These are phyloP conservation scores for Boeremia exigua DNA, from an alignment of 2,329 filamentous ascomycete species.

Conservation along the genomic window DNA sequence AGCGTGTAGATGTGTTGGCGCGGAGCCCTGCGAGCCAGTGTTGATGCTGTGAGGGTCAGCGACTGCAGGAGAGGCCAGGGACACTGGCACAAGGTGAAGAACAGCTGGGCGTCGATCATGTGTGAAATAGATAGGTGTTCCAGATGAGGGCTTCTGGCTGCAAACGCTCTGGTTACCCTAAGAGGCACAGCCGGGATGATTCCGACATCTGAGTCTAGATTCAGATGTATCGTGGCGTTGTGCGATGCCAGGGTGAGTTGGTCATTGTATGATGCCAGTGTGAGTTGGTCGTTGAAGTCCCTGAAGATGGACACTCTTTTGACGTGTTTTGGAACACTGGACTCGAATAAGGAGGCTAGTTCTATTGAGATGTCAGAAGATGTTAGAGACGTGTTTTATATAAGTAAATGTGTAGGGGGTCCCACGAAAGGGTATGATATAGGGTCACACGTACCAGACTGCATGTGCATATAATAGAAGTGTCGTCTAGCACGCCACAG, in stretches of 20 bases:
- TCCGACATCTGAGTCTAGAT: too few species aligned
- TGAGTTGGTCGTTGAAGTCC: slow-evolving; percentile 28
- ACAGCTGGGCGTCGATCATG: slow-evolving; percentile 31
- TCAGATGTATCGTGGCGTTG: too few species aligned
- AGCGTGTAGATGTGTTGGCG: slow-evolving; percentile 25
- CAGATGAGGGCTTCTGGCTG: slow-evolving; percentile 27
- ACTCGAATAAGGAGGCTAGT: slow-evolving; percentile 23
- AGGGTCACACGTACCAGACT: slow-evolving; percentile 22
- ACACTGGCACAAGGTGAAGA: slow-evolving; percentile 30
- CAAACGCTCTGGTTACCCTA: slow-evolving; percentile 23
- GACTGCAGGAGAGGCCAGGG: slow-evolving; percentile 29
- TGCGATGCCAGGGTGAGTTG: too few species aligned
- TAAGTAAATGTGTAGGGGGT: not conserved
- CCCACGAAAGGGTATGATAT: slow-evolving; percentile 16
- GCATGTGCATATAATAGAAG: too few species aligned
- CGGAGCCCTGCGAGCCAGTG: slow-evolving; percentile 23
- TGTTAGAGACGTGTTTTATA: slow-evolving; percentile 22
- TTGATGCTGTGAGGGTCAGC: slow-evolving; percentile 28
- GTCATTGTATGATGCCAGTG: too few species aligned
- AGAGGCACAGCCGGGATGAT: slow-evolving; percentile 23
- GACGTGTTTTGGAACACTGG: slow-evolving; percentile 26
- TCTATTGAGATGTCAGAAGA: slow-evolving; percentile 28
- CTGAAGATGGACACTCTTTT: slow-evolving; percentile 31
- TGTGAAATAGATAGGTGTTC: slow-evolving; percentile 30
- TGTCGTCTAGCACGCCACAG: too few species aligned